Evolutionary conservation across 495 filamentous ascomycete species (phyloP).

Genomic region (Penicillium crystallinum): DNA sequence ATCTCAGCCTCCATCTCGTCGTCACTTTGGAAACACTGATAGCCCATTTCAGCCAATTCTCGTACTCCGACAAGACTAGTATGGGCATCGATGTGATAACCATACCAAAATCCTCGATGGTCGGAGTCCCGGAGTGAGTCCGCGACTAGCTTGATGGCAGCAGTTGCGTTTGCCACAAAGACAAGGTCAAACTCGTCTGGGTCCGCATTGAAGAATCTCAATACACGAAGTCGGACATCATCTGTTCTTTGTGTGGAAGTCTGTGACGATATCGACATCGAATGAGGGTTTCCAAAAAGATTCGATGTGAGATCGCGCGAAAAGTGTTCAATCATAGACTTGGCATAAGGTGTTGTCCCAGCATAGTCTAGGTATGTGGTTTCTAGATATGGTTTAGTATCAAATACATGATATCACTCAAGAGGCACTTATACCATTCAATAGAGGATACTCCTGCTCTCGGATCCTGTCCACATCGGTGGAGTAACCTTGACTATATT

Average conservation of each 20-base stretch:
- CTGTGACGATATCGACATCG: slow-evolving; percentile 75
- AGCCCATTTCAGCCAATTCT: slow-evolving; percentile 57
- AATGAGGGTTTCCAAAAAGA: slow-evolving; percentile 90
- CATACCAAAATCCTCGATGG: slow-evolving; percentile 66
- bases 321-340: slow-evolving; percentile 75
- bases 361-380: slow-evolving; percentile 90
- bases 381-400: slow-evolving; percentile 37
- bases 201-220: slow-evolving; percentile 80
- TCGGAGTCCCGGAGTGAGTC: slow-evolving; percentile 64
- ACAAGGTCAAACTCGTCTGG: slow-evolving; percentile 81
- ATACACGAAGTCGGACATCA: slow-evolving; percentile 63
- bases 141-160: slow-evolving; percentile 78
- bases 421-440: slow-evolving; percentile 53
- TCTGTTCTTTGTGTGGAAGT: slow-evolving; percentile 69
- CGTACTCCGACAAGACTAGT: slow-evolving; percentile 83
- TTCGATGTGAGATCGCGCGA: slow-evolving; percentile 67
- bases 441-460: slow-evolving; percentile 72
- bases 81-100: slow-evolving; percentile 79
- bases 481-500: slow-evolving; percentile 51
- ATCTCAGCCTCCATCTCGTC: slow-evolving; percentile 67
- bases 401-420: neutral
- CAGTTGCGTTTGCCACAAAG: slow-evolving; percentile 90
- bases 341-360: slow-evolving; percentile 76
- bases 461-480: slow-evolving; percentile 62
- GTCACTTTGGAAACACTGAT: slow-evolving; percentile 62